Conservation (phyloP, 2,329 filamentous ascomycete species). For the Neoascochyta sp. region DNA sequence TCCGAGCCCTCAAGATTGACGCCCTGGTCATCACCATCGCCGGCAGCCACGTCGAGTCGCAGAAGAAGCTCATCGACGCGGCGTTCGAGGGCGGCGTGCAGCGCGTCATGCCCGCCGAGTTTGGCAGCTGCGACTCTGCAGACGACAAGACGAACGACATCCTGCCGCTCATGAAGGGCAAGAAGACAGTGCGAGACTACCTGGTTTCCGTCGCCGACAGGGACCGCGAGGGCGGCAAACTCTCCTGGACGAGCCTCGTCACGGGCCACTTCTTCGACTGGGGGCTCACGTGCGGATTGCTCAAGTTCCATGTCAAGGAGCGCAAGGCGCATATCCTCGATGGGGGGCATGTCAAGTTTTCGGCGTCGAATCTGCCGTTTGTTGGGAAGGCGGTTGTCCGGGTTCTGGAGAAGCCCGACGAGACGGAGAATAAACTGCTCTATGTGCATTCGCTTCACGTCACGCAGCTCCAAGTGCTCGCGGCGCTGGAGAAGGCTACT, state of each 20-base stretch:
- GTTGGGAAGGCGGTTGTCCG: slow-evolving; percentile 53
- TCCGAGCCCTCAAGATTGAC: slow-evolving; percentile 44
- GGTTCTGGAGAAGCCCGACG: slow-evolving; percentile 44
- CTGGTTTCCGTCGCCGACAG: slow-evolving; percentile 49
- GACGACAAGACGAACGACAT: slow-evolving; percentile 40
- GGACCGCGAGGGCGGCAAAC: slow-evolving; percentile 35
- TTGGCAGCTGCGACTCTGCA: slow-evolving; percentile 45
- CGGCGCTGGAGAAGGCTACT: slow-evolving; percentile 52
- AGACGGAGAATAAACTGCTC: slow-evolving; percentile 57
- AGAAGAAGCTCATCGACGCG: slow-evolving; percentile 56
- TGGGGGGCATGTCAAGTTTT: slow-evolving; percentile 54
- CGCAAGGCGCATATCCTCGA: slow-evolving; percentile 56
- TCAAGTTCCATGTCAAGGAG: slow-evolving; percentile 52
- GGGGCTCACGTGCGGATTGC: slow-evolving; percentile 47
- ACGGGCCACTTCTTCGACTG: slow-evolving; percentile 62
- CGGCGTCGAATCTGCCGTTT: slow-evolving; percentile 50
- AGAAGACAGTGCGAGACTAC: slow-evolving; percentile 41
- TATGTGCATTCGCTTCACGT: slow-evolving; percentile 56
- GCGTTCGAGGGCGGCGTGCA: slow-evolving; percentile 56
- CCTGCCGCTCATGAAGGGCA: slow-evolving; percentile 54
- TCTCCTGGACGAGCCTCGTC: slow-evolving; percentile 61
- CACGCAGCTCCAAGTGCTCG: slow-evolving; percentile 58
- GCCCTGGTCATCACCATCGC: slow-evolving; percentile 52
- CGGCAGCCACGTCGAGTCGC: slow-evolving; percentile 44
- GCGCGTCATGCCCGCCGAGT: slow-evolving; percentile 61